Conservation (phyloP, 495 filamentous ascomycete species). For the Thermothielavioides terrestris region DNA sequence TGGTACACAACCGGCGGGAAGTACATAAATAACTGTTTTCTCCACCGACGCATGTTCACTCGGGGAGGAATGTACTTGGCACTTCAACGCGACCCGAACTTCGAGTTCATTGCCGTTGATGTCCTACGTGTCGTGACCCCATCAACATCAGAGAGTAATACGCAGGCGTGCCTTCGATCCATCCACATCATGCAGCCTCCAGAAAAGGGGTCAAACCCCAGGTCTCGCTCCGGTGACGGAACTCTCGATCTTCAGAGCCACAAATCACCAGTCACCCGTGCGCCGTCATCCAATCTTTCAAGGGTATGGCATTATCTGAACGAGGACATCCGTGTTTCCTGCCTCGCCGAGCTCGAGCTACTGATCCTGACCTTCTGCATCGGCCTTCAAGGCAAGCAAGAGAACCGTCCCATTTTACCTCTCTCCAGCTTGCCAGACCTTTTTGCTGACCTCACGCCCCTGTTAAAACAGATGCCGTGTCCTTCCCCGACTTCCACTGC, state of each 20-base stretch:
- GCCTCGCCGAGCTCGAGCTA: slow-evolving; percentile 35
- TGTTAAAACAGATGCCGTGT: slow-evolving; percentile 42
- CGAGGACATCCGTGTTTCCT: slow-evolving; percentile 26
- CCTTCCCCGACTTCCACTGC: slow-evolving; percentile 54
- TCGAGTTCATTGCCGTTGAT: not conserved
- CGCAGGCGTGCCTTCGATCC: not conserved
- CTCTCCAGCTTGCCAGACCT: not conserved
- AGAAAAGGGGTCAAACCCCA: not conserved
- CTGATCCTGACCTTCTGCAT: slow-evolving; percentile 38
- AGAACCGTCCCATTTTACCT: not conserved
- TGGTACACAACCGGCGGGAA: not conserved
- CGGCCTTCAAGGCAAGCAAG: slow-evolving; percentile 26
- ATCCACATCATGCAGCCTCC: not conserved
- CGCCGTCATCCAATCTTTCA: slow-evolving; percentile 3
- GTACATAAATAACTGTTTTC: not conserved
- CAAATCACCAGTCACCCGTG: not conserved
- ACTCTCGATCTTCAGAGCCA: not conserved
- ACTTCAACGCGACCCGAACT: not conserved
- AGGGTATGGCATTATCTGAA: slow-evolving; percentile 31
- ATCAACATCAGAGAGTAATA: not conserved
- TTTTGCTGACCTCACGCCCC: no score
- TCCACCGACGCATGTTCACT: not conserved
- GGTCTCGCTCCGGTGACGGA: not conserved
- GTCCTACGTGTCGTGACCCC: no score
- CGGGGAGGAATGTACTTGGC: not conserved